Base-by-base conservation (phyloP, 2,329 filamentous ascomycete species). In the Sclerotinia sclerotiorum region DNA sequence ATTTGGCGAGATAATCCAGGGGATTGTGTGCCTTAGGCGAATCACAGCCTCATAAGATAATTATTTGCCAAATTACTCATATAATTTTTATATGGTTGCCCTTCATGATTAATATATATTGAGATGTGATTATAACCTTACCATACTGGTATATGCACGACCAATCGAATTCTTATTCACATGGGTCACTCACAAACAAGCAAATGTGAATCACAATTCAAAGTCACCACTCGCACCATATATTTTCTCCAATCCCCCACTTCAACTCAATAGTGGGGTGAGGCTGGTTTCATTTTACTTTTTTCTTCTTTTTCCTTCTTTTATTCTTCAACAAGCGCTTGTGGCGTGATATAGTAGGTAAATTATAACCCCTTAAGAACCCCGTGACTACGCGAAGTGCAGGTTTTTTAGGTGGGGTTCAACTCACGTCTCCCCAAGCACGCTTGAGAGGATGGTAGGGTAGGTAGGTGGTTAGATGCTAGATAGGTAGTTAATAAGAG, bases 241-340 rank as follows among this genome's bases (percentile, higher is more conserved):
- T 24, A 42, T 24, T 49, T 24, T n/a, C 48, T 49, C 8, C n/a
- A 4, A 57, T 17, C 24, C 57, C 57, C 42, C 57, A 48, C 57
- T 61, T 24, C 54, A 39, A 24, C 39, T n/a, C 32, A 39, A 57
- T 42, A 24, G 54, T 61, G 58, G 58, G 58, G 58, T 61, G 58
- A 35, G 44, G 21, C 44, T 48, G n/a, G 21, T 49, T 24, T 39
- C n/a, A 8, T 3, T 61, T 42, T 57, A 24, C 5, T 1, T 27
- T 24, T 61, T 35, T 48, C 19, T 17, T 21, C 19, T 48, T 48
- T 48, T 48, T 21, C 44, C 1, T 48, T 48, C 6, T 48, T 15
- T 42, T 42, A 42, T 42, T 55, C 52, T 55, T 35, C 52, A 55
- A 55, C 29, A 29, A 32, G 52, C 57, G 27, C 57, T 17, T 49